Percentiles rank a stretch among this genome's conserved stretches.
phyloP scores from a whole-genome alignment of 1,139 yeast species.

The Scheffersomyces segobiensis region DNA sequence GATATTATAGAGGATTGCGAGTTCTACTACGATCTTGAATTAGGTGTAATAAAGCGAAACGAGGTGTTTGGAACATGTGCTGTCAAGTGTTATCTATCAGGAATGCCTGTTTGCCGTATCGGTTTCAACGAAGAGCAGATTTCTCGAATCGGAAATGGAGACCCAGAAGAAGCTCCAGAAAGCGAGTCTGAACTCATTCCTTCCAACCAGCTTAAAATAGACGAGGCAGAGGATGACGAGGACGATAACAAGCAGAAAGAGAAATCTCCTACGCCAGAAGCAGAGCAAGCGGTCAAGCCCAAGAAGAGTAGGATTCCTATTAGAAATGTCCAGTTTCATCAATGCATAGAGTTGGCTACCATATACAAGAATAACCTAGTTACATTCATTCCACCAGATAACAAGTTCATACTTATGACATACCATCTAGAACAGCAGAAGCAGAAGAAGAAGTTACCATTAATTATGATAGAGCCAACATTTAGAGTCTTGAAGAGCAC shows the following conservation, averaged over 20 bases:
- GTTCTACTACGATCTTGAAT: slow-evolving; percentile 37
- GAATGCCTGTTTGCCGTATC: slow-evolving; percentile 46
- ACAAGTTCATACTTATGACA: slow-evolving; percentile 40
- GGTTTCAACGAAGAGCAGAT: slow-evolving; percentile 44
- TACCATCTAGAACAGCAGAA: slow-evolving; percentile 44
- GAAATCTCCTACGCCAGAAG: neutral
- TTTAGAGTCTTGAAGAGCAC: slow-evolving; percentile 24
- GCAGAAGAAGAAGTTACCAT: slow-evolving; percentile 35
- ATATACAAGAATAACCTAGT: slow-evolving; percentile 40
- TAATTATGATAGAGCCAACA: slow-evolving; percentile 38
- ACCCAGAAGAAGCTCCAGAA: slow-evolving; percentile 7
- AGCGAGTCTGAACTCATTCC: neutral
- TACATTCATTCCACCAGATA: slow-evolving; percentile 50
- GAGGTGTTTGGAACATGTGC: slow-evolving; percentile 39
- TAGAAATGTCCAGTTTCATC: slow-evolving; percentile 48
- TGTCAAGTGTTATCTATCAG: slow-evolving; percentile 45
- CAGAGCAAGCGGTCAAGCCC: slow-evolving; percentile 7
- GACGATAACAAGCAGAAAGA: slow-evolving; percentile 8
- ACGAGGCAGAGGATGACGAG: slow-evolving; percentile 9
- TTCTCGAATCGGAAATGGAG: slow-evolving; percentile 27
- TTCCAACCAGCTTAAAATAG: neutral
- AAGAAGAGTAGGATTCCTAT: slow-evolving; percentile 29
- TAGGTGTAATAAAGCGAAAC: slow-evolving; percentile 30
- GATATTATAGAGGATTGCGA: slow-evolving; percentile 45
- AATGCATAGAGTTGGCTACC: slow-evolving; percentile 43